Percentiles rank a stretch among this genome's conserved stretches.
Evolutionary conservation across 176 grass and related monocot genomes (phyloP).

Genomic region (Aegilops bicornis): DNA sequence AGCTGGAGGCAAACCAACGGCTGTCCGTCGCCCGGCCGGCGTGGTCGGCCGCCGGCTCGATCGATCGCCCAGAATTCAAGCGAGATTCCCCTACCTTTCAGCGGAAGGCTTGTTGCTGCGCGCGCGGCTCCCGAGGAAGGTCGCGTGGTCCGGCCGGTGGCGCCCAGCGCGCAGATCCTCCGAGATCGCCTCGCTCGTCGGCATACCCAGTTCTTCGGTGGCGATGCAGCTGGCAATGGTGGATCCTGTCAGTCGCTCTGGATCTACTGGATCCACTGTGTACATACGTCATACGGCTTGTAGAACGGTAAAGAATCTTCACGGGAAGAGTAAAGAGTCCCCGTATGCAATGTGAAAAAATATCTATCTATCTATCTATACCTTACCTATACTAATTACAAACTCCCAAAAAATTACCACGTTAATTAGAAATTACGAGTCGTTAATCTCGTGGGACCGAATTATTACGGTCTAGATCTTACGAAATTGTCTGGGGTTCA

Average conservation of each 20-base stretch:
- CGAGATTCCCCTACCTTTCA: background rate
- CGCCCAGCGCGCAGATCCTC: background rate
- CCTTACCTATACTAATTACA: too few species aligned
- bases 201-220: background rate
- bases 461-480: too few species aligned
- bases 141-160: background rate
- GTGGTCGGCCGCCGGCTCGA: background rate
- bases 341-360: too few species aligned
- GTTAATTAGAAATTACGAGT: too few species aligned
- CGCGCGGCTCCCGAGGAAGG: background rate
- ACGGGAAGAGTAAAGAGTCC: too few species aligned
- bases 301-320: too few species aligned
- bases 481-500: too few species aligned
- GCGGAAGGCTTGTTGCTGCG: too few species aligned
- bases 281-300: too few species aligned
- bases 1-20: background rate
- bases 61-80: background rate
- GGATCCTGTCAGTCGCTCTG: background rate
- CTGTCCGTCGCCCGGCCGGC: background rate
- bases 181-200: background rate
- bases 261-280: background rate
- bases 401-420: too few species aligned
- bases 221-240: background rate
- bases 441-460: too few species aligned
- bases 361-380: too few species aligned